phyloP scores from a whole-genome alignment of 495 filamentous ascomycete genomes.

The Aspergillus carlsbadensis region DNA sequence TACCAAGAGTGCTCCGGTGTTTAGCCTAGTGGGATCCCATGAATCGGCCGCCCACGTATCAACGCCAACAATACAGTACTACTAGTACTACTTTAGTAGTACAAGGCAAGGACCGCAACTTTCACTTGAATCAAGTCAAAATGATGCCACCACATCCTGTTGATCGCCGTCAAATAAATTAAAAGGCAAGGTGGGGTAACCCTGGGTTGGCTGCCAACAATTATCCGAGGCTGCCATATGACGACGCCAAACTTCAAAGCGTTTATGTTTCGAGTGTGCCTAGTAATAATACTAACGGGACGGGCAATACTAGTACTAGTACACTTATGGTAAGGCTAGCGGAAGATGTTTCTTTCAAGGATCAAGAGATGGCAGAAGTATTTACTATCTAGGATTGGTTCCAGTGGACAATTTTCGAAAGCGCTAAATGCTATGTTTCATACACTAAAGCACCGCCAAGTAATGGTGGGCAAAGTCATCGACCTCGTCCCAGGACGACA shows the following conservation, averaged over 20 bases:
- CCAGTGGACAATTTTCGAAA: no score
- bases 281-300: neutral
- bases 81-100: neutral
- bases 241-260: slow-evolving; percentile 10
- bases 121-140: neutral
- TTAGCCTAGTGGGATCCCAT: neutral
- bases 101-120: neutral
- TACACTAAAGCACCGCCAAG: slow-evolving; percentile 18
- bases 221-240: slow-evolving; percentile 6
- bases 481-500: slow-evolving; percentile 4
- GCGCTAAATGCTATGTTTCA: slow-evolving; percentile 16
- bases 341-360: no score
- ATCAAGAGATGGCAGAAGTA: slow-evolving; percentile 3
- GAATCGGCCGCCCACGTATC: slow-evolving; percentile 11
- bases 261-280: slow-evolving; percentile 4
- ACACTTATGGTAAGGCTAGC: no score
- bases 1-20: no score
- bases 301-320: neutral
- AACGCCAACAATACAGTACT: neutral
- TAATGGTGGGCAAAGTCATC: slow-evolving; percentile 2
- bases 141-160: neutral
- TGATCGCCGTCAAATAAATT: slow-evolving; percentile 4
- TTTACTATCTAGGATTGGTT: no score
- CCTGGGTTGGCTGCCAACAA: neutral
- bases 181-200: slow-evolving; percentile 8